Evolutionary conservation across 768 basidiomycete genomes (phyloP), one percentile per base, ranked within the genome.

Genomic region (Suillus variegatus): DNA sequence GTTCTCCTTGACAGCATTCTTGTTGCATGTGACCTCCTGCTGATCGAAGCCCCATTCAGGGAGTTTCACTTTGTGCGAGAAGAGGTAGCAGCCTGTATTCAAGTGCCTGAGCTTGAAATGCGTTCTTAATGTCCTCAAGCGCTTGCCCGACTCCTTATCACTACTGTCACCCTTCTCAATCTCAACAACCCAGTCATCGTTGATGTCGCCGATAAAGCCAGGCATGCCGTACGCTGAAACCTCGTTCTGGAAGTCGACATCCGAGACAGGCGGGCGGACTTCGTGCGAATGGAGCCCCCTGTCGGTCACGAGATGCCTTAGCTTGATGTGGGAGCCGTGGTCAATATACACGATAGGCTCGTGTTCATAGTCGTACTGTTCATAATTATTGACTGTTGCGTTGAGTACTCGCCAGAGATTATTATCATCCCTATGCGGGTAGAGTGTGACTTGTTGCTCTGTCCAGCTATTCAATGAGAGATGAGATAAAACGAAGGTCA

Each of bases 391-490:
- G 47, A 72, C 56, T 1, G 92, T 91, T 1, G 88, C 89, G 72
- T 97, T 97, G 73, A 89, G 72, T 66, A 99, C 86, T 20, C 87
- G 84, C 94, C 94, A 99, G 70, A 90, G 79, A 76, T 99, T 99
- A 82, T 99, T 99, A n/a, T 82, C 80, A 72, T 99, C 97, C n/a
- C 91, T 86, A 76, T 99, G 97, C 2, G 97, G 97, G 75, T 99
- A 99, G n/a, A 99, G 88, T 0, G 97, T 99, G 67, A 99, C 84
- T 80, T 99, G 97, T 86, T 99, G 97, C 74, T 99, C 96, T 98
- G 74, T 20, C 66, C 32, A 60, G 64, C 20, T 12, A 62, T 67
- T 40, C 65, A 51, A 41, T 40, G 40, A 1, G 5, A 20, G 52
- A 60, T 0, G 6, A 8, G 41, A 25, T 16, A 63, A 2, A 46